A percentile compares a stretch with the other conserved stretches of the same genome.
phyloP scores from a whole-genome alignment of 148 eudicot species.

The Selenicereus undatus region DNA sequence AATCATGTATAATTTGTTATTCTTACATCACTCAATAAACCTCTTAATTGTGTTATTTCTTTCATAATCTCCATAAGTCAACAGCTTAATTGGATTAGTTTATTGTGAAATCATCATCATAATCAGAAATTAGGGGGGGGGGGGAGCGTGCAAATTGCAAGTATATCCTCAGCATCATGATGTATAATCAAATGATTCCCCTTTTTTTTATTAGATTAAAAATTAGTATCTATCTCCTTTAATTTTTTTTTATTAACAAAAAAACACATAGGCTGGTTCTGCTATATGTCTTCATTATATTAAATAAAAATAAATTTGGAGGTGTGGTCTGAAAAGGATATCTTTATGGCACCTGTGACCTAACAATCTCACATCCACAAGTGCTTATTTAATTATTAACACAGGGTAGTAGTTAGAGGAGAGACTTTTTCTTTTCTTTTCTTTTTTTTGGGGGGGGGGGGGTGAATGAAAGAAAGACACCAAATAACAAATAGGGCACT shows the following conservation, averaged over 20 bases:
- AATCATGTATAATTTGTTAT: too few relatives aligned
- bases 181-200: background rate
- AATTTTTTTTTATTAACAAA: too few relatives aligned
- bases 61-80: background rate
- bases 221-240: background rate
- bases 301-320: background rate
- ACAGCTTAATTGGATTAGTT: background rate
- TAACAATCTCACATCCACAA: background rate
- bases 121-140: background rate
- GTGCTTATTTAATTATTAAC: background rate
- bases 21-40: too few relatives aligned
- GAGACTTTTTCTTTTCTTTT: background rate
- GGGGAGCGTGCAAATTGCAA: slow-evolving; percentile 1
- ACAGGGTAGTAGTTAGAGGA: background rate
- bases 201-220: too few relatives aligned
- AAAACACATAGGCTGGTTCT: too few relatives aligned
- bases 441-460: too few relatives aligned
- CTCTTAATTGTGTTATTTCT: too few relatives aligned
- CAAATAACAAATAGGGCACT: too few relatives aligned
- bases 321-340: background rate
- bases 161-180: background rate
- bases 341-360: background rate
- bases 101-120: background rate
- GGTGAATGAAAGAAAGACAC: background rate
- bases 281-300: too few relatives aligned